phyloP scores from a whole-genome alignment of 768 basidiomycete species.

The Galerina sulciceps region DNA sequence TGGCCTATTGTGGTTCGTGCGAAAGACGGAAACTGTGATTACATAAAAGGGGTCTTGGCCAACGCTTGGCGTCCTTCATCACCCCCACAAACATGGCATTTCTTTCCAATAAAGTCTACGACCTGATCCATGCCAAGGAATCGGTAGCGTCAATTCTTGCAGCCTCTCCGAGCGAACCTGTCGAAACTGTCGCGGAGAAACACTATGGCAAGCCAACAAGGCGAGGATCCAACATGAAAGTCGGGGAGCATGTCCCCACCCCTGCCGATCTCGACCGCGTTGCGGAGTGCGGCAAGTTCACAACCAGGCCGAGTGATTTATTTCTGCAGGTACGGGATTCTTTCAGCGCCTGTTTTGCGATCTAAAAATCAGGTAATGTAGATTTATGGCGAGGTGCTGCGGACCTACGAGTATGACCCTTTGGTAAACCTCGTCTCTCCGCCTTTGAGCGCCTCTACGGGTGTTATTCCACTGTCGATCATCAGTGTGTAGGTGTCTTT shows the following conservation, averaged over 20 bases:
- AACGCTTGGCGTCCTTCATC: background rate
- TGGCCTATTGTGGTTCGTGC: no score
- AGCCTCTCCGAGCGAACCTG: background rate
- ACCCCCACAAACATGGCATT: conserved; percentile 1
- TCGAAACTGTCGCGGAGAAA: conserved; percentile 2
- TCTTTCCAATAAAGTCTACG: conserved; percentile 6
- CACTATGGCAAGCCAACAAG: background rate
- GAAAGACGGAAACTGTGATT: no score
- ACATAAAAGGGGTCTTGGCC: background rate
- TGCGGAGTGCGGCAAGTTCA: conserved; percentile 11
- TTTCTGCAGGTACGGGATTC: conserved; percentile 7
- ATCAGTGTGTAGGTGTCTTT: conserved; percentile 12
- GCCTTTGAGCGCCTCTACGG: conserved; percentile 8
- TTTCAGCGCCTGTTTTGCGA: background rate
- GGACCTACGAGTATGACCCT: conserved; percentile 8
- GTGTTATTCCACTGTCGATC: conserved; percentile 9
- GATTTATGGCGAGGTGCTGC: conserved; percentile 12
- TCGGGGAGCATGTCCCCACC: background rate
- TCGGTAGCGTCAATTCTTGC: conserved; percentile 3
- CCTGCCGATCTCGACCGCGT: conserved; percentile 11
- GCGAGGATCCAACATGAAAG: conserved; percentile 4
- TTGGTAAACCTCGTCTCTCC: conserved; percentile 10
- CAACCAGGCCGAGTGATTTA: conserved; percentile 12
- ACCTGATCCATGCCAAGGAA: conserved; percentile 4
- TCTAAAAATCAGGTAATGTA: background rate